Base-by-base conservation (phyloP, 768 basidiomycete genomes). In the Bullera alba region DNA sequence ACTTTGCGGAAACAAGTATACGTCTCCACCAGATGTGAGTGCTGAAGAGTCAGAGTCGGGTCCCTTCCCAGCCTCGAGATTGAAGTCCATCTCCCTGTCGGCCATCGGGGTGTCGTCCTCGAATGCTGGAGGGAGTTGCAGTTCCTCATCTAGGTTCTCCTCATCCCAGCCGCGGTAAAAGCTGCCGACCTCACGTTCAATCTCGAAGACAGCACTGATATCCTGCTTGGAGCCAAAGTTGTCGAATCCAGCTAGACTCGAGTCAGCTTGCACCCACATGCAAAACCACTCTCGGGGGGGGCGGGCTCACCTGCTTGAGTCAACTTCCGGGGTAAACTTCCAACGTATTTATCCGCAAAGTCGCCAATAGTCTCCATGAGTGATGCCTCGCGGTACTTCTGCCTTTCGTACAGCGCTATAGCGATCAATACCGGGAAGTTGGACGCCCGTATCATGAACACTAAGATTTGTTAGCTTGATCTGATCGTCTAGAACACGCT, bases 341-440 rank as follows among this genome's bases (percentile, higher is more conserved):
- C 89, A 32, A 83, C 76, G 38, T 83, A 71, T 53, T 76, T 81
- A 58, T 93, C 90, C 3, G 80, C 76, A 3, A 82, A 76, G 38
- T 81, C 79, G 10, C 77, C 69, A 10, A 91, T 56, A 0, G 86
- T 87, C 53, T 93, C 87, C 53, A 81, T 80, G 58, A 92, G 81
- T 21, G 79, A 79, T 1, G 81, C 82, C 3, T 77, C 79, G 19
- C 74, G 77, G 72, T 87, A 87, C 2, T 84, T 79, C 67, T 90
- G 85, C 15, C 91, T 80, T 72, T 93, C 91, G 64, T 92, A 93
- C 46, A 84, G 74, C 2, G 89, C 84, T 45, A 95, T 89, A 16
- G 76, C 54, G 32, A 95, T 72, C 30, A 96, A 75, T 15, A 91
- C 79, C 0, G 91, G 91, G 61, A 93, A 86, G 58, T 84, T 88